Evolutionary conservation across 306 rosid species (phyloP).

Genomic region (Begonia masoniana): DNA sequence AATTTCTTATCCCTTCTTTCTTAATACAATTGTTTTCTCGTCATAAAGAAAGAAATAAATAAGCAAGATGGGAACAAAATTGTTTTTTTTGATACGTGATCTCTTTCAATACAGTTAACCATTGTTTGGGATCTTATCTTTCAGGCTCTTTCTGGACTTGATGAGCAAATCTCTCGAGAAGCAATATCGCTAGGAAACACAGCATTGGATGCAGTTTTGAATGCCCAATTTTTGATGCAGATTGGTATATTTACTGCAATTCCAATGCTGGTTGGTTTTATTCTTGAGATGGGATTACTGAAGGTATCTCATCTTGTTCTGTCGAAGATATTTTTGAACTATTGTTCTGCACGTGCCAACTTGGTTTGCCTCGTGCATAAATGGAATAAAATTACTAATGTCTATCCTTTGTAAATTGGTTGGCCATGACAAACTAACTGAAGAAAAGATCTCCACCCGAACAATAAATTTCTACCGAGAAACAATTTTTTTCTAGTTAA

Average conservation of each 20-base stretch:
- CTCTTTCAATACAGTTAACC: no score
- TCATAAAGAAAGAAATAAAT: no score
- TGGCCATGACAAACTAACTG: no score
- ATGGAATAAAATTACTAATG: no score
- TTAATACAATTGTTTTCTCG: no score
- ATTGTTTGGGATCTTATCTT: conserved; percentile 4
- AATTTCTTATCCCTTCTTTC: no score
- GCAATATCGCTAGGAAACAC: conserved; percentile 61
- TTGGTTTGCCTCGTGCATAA: background rate
- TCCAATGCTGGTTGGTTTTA: conserved; percentile 91
- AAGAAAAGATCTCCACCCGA: no score
- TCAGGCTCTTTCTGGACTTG: conserved; percentile 93
- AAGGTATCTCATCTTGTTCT: conserved; percentile 39
- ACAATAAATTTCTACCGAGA: no score
- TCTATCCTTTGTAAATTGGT: no score
- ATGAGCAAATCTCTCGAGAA: conserved; percentile 33
- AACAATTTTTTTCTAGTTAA: no score
- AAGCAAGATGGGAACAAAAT: no score
- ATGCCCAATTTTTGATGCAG: conserved; percentile 95
- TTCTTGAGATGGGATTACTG: conserved; percentile 83
- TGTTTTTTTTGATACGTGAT: no score
- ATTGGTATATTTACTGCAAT: conserved; percentile 92
- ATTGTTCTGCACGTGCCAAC: background rate
- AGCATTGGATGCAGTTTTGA: conserved; percentile 74
- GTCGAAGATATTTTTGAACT: background rate